Percentiles rank a stretch among this genome's conserved stretches.
Conservation (phyloP, 768 basidiomycete species). For the Tylopilus plumbeoviolaceoides region DNA sequence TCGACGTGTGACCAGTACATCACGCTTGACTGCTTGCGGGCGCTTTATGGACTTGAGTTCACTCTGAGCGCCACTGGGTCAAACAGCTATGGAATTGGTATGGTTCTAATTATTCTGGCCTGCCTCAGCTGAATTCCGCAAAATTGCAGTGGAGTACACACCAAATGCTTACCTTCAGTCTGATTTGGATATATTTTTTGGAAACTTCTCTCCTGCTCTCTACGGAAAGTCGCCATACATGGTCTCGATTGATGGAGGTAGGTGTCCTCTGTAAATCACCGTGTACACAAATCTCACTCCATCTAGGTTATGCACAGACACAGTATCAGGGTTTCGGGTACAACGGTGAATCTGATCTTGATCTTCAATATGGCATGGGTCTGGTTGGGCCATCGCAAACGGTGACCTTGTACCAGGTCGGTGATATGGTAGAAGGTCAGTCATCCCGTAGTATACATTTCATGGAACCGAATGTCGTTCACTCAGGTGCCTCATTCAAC, state of each 20-base stretch:
- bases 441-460: neutral
- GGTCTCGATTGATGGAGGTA: constrained; percentile 33
- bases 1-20: constrained; percentile 24
- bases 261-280: neutral
- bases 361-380: constrained; percentile 30
- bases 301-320: constrained; percentile 27
- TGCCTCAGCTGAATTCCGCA: too few relatives aligned
- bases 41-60: constrained; percentile 23
- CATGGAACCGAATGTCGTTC: neutral
- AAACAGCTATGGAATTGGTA: constrained; percentile 1
- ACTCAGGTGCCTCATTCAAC: constrained; percentile 32
- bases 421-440: constrained; percentile 27
- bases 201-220: too few relatives aligned
- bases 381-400: constrained; percentile 22
- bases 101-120: neutral
- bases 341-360: constrained; percentile 32
- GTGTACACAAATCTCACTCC: neutral
- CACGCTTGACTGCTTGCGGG: constrained; percentile 21
- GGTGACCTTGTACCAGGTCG: constrained; percentile 32
- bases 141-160: neutral
- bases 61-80: constrained; percentile 11
- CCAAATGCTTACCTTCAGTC: constrained; percentile 11
- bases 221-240: constrained; percentile 25
- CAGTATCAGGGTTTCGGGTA: constrained; percentile 18
- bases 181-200: neutral